Evolutionary conservation across 495 filamentous ascomycete genomes (phyloP), one percentile per base, ranked within the genome.

Genomic region (Baudoinia panamericana): DNA sequence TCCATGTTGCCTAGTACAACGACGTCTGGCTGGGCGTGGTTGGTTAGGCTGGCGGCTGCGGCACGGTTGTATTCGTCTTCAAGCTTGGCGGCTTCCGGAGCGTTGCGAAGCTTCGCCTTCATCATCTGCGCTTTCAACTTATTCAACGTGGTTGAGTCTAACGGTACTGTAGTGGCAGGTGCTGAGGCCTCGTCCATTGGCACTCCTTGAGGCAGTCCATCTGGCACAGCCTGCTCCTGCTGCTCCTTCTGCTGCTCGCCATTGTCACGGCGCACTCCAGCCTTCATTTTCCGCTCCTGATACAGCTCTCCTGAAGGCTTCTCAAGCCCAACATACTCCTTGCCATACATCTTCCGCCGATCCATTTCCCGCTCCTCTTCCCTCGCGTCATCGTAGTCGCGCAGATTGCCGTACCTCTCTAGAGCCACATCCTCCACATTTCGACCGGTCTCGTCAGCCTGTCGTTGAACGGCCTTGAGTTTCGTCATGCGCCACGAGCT

Each of bases 401-500:
- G 71, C 16, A 99, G 58, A 51, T 75, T 75, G 10, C 88, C 92
- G 56, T 80, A 94, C 36, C 82, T 67, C 50, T 92, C 78, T 19
- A 78, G 44, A 1, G 90, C 90, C 39, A 94, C 63, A 20, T 86
- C 82, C 19, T 96, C 87, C 13, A 90, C 65, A 5, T 72, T 27
- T 36, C 66, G 68, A 2, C 78, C 78, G 8, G 64, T 76, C 53
- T 88, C 78, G 50, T 93, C 70, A 0, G 84, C 79, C 40, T 77
- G 72, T 36, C 77, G 71, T 62, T 93, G 93, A 13, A 93, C 78
- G 5, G 78, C 80, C 50, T 80, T 84, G 20, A 99, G 70, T 55
- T 84, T 93, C 23, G 78, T 88, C 88, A 96, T 95, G 31, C 90
- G 76, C 88, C 92, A 99, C 46, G 80, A 70, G 13, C 86, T 83